A percentile compares a stretch with the other conserved stretches of the same genome.
Evolutionary conservation across 306 rosid genomes (phyloP).

Genomic region (Erythrophleum fordii): DNA sequence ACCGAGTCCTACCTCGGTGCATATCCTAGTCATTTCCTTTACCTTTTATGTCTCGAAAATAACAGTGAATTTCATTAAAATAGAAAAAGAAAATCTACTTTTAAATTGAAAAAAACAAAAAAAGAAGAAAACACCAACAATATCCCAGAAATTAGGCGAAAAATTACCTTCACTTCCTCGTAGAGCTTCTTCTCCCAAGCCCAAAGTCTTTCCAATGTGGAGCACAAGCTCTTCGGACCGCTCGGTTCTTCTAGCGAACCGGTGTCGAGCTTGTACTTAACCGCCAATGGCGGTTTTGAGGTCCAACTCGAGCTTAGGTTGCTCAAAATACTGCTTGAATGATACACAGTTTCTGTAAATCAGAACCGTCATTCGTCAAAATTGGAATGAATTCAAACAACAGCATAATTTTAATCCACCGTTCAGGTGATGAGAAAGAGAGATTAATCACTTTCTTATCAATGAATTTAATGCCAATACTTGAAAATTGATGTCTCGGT

Average conservation of each 20-base stretch:
- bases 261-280: slow-evolving; percentile 80
- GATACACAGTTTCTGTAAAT: slow-evolving; percentile 90
- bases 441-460: neutral
- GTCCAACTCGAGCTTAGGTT: slow-evolving; percentile 96
- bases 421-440: slow-evolving; percentile 29
- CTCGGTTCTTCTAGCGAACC: slow-evolving; percentile 63
- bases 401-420: slow-evolving; percentile 11
- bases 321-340: slow-evolving; percentile 86
- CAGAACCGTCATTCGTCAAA: slow-evolving; percentile 12
- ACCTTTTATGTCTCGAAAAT: slow-evolving; percentile 41
- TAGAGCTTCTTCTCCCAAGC: slow-evolving; percentile 99
- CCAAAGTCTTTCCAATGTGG: slow-evolving; percentile 83
- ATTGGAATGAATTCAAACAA: neutral
- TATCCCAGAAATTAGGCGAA: neutral
- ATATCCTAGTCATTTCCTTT: slow-evolving; percentile 29
- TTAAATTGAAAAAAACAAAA: neutral
- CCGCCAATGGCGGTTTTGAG: slow-evolving; percentile 93
- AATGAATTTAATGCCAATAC: slow-evolving; percentile 5
- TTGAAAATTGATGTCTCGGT: neutral
- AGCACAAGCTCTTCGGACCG: slow-evolving; percentile 81
- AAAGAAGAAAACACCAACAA: neutral
- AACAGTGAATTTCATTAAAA: slow-evolving; percentile 2
- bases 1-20: slow-evolving; percentile 31
- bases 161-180: slow-evolving; percentile 84
- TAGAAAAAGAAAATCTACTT: neutral